These are phyloP conservation scores for Beverwykella pulmonaria DNA, from an alignment of 495 filamentous ascomycete genomes.

Conservation along the genomic window DNA sequence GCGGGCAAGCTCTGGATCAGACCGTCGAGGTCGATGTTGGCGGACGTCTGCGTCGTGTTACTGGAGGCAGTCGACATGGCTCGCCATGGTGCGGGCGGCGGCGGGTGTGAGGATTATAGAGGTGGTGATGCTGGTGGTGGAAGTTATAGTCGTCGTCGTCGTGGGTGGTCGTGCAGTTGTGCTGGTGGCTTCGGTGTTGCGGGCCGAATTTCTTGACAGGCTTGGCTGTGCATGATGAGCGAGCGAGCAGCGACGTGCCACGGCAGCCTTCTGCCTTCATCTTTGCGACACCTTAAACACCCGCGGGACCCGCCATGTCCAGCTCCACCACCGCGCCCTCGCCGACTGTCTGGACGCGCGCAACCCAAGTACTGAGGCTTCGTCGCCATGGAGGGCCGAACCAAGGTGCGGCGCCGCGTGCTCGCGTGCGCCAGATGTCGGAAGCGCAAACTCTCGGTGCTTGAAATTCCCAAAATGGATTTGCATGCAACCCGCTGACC, in stretches of 20 bases:
- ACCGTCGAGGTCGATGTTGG: conserved; percentile 26
- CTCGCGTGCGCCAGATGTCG: conserved; percentile 31
- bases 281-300: background rate
- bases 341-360: background rate
- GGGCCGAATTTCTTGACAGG: background rate
- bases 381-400: conserved; percentile 22
- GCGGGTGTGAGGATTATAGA: background rate
- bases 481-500: conserved; percentile 9
- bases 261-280: background rate
- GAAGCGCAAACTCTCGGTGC: conserved; percentile 32
- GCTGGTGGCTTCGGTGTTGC: no score
- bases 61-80: conserved; percentile 15
- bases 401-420: conserved; percentile 29
- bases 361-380: conserved; percentile 9
- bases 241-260: no score
- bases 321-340: background rate
- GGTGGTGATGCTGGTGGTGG: background rate
- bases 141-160: background rate
- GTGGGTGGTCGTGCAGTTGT: no score
- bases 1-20: conserved; percentile 29
- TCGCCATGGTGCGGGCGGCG: conserved; percentile 18
- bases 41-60: background rate
- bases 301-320: background rate
- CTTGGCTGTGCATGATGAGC: background rate
- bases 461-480: no score